Base-by-base conservation (phyloP, 176 grass and related monocot species). In the Pontederia crassipes region DNA sequence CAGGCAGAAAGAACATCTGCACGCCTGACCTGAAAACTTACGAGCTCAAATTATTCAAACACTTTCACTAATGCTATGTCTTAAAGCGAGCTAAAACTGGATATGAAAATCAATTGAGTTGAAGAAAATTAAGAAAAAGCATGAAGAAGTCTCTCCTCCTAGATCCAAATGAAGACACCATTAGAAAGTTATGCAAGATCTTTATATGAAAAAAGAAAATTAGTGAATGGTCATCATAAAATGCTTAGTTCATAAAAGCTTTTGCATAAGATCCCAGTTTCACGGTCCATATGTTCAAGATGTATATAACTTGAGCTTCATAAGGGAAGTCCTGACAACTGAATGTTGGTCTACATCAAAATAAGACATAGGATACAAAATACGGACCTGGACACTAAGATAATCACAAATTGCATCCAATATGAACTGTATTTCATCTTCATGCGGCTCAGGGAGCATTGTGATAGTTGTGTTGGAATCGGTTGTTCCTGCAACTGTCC, bases 341-440 rank as follows among this genome's bases (percentile, higher is more conserved):
- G 61, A 57, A 27, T 49, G 49, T 57, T 15, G 6, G 73, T 70
- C 10, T 46, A 54, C 32, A 40, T 18, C 24, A 57, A 49, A 63
- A 32, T 61, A 56, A 73, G 48, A 17, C 24, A 52, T 55, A 48
- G 55, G 27, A 40, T 13, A 17, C 60, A 68, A 29, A 49, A 57
- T 61, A 77, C 82, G 27, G 68, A 90, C 92, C 92, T 91, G 87
- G 72, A 97, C 76, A 72, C 88, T 97, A 75, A 97, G 83, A 40
- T 97, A 97, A 72, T 88, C 87, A 54, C 84, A 91, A 54, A 97
- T 88, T 10, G 92, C 80, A 74, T 97, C 92, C 74, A 97, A 65
- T 77, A 97, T 90, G 59, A 97, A 97, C 16, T 88, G 87, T 80
- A 97, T 97, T 79, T 97, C 92, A 85, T 97, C 92, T 75, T 97